Conservation (phyloP, 495 filamentous ascomycete species). For the Margaritispora aquatica region DNA sequence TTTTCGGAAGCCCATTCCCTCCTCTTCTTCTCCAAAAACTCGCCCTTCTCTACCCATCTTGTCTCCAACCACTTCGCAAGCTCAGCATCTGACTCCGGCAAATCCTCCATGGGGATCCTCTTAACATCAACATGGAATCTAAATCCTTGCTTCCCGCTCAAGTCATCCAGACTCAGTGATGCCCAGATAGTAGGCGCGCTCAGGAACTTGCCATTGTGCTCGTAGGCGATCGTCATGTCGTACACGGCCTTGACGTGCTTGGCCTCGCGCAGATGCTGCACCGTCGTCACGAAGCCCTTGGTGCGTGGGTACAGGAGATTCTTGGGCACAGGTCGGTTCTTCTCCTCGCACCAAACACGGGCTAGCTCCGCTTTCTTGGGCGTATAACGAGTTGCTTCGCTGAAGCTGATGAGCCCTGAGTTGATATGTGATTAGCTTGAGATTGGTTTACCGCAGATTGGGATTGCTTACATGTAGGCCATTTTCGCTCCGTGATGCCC, state of each 20-base stretch:
- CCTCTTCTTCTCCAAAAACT: constrained; percentile 38
- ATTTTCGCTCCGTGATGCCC: constrained; percentile 36
- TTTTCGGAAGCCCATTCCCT: too few relatives aligned
- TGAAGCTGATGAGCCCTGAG: constrained; percentile 55
- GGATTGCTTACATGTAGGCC: constrained; percentile 47
- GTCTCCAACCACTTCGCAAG: constrained; percentile 47
- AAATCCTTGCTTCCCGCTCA: constrained; percentile 33
- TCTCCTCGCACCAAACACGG: constrained; percentile 38
- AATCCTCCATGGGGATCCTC: constrained; percentile 36
- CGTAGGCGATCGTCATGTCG: constrained; percentile 52
- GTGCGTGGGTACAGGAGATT: constrained; percentile 50
- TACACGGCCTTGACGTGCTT: constrained; percentile 51
- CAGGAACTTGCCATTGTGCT: constrained; percentile 37
- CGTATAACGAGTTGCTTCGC: constrained; percentile 52
- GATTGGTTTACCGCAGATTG: not conserved
- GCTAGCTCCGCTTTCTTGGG: constrained; percentile 43
- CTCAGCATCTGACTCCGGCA: constrained; percentile 37
- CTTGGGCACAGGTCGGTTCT: constrained; percentile 39
- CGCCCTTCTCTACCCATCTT: constrained; percentile 47
- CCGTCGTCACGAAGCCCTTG: constrained; percentile 49
- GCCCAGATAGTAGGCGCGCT: constrained; percentile 45
- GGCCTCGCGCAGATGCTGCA: constrained; percentile 43
- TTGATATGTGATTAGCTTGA: constrained; percentile 7
- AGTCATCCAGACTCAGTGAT: constrained; percentile 31
- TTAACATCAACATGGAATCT: constrained; percentile 47